A percentile compares a stretch with the other conserved stretches of the same genome.
These are phyloP conservation scores for Diaporthe humulicola DNA, from an alignment of 2,329 filamentous ascomycete genomes.

Conservation along the genomic window DNA sequence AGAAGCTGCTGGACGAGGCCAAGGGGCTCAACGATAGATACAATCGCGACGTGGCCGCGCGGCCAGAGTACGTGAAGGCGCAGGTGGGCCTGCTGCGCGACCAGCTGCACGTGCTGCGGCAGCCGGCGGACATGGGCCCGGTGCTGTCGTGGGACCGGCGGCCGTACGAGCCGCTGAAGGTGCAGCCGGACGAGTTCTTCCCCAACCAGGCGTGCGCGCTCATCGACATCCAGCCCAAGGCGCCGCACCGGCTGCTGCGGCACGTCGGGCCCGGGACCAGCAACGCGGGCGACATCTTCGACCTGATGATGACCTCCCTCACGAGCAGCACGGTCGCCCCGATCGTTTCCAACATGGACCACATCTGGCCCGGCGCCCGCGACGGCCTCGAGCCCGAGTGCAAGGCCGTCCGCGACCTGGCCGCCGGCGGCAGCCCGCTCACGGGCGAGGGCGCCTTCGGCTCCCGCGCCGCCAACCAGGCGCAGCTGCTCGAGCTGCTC, in stretches of 20 bases:
- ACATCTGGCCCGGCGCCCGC: conserved; percentile 70
- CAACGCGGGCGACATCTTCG: conserved; percentile 63
- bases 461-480: conserved; percentile 63
- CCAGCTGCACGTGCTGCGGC: conserved; percentile 64
- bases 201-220: conserved; percentile 71
- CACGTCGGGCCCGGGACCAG: conserved; percentile 56
- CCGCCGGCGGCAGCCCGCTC: conserved; percentile 58
- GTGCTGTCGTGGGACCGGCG: conserved; percentile 78
- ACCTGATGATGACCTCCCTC: conserved; percentile 63
- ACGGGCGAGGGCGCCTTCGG: conserved; percentile 57
- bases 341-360: conserved; percentile 57
- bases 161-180: conserved; percentile 76
- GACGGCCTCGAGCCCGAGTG: conserved; percentile 65
- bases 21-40: conserved; percentile 37
- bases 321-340: conserved; percentile 47
- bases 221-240: conserved; percentile 76
- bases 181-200: conserved; percentile 73
- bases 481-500: conserved; percentile 70
- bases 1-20: conserved; percentile 34
- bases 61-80: conserved; percentile 53
- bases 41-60: conserved; percentile 49
- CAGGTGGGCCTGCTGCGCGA: conserved; percentile 55
- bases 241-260: conserved; percentile 62
- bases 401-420: conserved; percentile 62
- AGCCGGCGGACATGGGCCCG: conserved; percentile 63